Conservation (phyloP, 1,139 yeast genomes). For the Candida sp. region DNA sequence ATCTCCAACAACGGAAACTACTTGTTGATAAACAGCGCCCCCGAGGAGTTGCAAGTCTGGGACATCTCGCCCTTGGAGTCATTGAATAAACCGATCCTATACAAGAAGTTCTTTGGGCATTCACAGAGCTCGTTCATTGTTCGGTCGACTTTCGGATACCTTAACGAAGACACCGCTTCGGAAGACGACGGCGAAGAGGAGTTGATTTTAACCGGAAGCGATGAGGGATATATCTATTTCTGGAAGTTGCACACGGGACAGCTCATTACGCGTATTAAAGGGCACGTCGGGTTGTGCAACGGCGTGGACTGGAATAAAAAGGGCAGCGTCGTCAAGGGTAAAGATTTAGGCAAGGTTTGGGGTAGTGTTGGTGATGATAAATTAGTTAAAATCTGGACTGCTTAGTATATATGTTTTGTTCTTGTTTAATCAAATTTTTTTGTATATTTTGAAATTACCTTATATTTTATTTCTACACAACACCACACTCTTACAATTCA, state of each 20-base stretch:
- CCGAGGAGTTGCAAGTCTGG: slow-evolving; percentile 85
- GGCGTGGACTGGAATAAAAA: slow-evolving; percentile 76
- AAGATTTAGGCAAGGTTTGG: slow-evolving; percentile 57
- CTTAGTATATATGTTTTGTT: not conserved
- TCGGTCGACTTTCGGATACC: slow-evolving; percentile 77
- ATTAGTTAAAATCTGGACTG: slow-evolving; percentile 67
- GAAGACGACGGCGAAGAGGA: slow-evolving; percentile 49
- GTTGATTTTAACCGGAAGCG: slow-evolving; percentile 80
- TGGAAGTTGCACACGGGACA: slow-evolving; percentile 85
- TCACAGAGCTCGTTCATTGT: slow-evolving; percentile 72
- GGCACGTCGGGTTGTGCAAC: slow-evolving; percentile 72
- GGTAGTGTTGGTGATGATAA: slow-evolving; percentile 90
- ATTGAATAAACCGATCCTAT: slow-evolving; percentile 39
- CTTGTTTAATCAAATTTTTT: not conserved
- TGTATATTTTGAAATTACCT: not conserved
- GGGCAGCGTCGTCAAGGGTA: slow-evolving; percentile 17
- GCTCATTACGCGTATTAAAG: slow-evolving; percentile 59
- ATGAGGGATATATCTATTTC: slow-evolving; percentile 77
- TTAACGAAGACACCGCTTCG: slow-evolving; percentile 25
- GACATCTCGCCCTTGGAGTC: slow-evolving; percentile 38
- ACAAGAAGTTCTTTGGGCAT: slow-evolving; percentile 73
- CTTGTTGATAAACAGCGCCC: slow-evolving; percentile 69
- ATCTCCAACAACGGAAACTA: slow-evolving; percentile 45
- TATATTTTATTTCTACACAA: too few species aligned
- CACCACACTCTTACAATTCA: slow-evolving; percentile 36